Conservation (phyloP, 2,329 filamentous ascomycete genomes). For the Epichloe coenophiala region DNA sequence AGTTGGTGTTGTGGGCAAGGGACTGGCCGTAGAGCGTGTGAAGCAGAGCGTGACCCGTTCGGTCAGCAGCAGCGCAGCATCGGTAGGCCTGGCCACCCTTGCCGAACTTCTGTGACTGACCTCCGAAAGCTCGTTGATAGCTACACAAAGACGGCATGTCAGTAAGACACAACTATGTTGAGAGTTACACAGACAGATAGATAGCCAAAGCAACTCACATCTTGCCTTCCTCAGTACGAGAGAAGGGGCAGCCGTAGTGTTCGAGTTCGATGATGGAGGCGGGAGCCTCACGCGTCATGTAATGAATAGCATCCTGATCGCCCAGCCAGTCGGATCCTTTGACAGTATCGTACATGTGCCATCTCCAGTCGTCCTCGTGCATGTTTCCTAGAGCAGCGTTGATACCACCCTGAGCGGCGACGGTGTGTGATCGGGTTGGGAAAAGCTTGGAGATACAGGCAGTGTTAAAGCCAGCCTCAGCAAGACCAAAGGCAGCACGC, state of each 20-base stretch:
- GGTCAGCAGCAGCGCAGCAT: constrained; percentile 89
- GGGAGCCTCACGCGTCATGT: constrained; percentile 93
- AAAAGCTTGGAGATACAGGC: constrained; percentile 81
- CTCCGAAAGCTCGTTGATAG: constrained; percentile 97
- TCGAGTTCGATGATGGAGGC: constrained; percentile 88
- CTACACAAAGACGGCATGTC: constrained; percentile 25
- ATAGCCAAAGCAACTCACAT: constrained; percentile 46
- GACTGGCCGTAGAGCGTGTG: constrained; percentile 98
- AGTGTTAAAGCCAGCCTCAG: constrained; percentile 80
- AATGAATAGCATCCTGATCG: constrained; percentile 95
- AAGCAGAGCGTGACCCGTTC: constrained; percentile 92
- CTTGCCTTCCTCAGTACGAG: constrained; percentile 87
- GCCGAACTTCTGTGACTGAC: constrained; percentile 86
- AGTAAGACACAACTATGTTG: background rate
- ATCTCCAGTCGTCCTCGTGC: constrained; percentile 97
- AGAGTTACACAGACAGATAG: no score
- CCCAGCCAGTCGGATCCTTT: constrained; percentile 97
- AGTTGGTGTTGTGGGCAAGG: constrained; percentile 94
- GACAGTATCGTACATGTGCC: constrained; percentile 99
- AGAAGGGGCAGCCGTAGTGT: constrained; percentile 96
- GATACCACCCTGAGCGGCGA: constrained; percentile 72
- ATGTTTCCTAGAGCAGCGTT: constrained; percentile 87
- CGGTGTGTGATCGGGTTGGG: constrained; percentile 74
- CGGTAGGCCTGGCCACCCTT: constrained; percentile 97
- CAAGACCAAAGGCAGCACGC: constrained; percentile 72